phyloP scores from a whole-genome alignment of 1,284 basidiomycete genomes.

The Ustilago curta region DNA sequence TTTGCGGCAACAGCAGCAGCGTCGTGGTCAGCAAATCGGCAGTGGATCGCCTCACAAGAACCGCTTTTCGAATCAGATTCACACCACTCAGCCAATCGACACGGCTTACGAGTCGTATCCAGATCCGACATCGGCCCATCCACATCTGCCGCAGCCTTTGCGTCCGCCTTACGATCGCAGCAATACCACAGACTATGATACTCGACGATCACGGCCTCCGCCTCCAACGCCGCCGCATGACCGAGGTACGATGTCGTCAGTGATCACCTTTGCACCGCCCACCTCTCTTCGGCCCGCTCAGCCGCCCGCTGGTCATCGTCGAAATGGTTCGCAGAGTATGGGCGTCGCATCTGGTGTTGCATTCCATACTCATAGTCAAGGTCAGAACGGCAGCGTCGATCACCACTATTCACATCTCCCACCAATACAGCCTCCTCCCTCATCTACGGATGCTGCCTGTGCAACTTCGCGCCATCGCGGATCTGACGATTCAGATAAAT shows the following conservation, averaged over 20 bases:
- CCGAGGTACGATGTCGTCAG: neutral
- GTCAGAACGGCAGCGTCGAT: constrained; percentile 4
- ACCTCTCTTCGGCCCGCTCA: constrained; percentile 30
- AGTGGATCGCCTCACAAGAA: constrained; percentile 22
- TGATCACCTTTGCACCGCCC: constrained; percentile 17
- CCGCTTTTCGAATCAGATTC: constrained; percentile 11
- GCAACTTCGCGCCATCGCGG: constrained; percentile 6
- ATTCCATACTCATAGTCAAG: constrained; percentile 1
- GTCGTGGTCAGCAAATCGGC: constrained; percentile 24
- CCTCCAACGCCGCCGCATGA: constrained; percentile 3
- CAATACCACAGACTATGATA: constrained; percentile 7
- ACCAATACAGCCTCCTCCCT: neutral
- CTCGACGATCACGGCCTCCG: neutral
- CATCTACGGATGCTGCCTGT: constrained; percentile 5
- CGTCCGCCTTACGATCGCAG: constrained; percentile 19
- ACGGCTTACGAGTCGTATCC: constrained; percentile 30
- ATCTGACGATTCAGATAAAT: constrained; percentile 9
- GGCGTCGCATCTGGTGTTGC: constrained; percentile 13
- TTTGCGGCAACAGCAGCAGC: constrained; percentile 10
- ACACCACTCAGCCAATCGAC: constrained; percentile 3
- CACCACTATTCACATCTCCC: constrained; percentile 1
- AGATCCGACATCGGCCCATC: constrained; percentile 19
- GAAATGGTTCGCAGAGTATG: constrained; percentile 10
- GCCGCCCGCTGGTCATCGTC: constrained; percentile 11
- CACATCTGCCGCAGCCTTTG: constrained; percentile 11